Percentiles rank a stretch among this genome's conserved stretches.
Evolutionary conservation across 768 basidiomycete genomes (phyloP).

Genomic region (Lactarius sp.): DNA sequence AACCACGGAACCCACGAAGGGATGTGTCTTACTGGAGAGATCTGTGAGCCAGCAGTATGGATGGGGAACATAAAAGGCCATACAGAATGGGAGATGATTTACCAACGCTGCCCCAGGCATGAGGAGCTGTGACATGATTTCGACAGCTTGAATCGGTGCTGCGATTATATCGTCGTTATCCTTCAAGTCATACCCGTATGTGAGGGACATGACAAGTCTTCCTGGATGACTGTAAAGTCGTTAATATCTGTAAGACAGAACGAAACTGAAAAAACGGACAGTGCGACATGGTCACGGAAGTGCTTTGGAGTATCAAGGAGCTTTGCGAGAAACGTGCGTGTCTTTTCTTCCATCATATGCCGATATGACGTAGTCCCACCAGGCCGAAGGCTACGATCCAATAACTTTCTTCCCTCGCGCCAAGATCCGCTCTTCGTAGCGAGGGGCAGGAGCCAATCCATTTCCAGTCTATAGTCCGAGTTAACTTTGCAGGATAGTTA

Average conservation of each 20-base stretch:
- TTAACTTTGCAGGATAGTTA: no score
- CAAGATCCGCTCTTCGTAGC: not conserved
- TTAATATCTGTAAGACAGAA: not conserved
- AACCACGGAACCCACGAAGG: slow-evolving; percentile 17
- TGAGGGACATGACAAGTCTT: slow-evolving; percentile 2
- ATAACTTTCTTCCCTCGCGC: not conserved
- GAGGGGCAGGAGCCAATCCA: not conserved
- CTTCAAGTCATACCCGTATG: slow-evolving; percentile 9
- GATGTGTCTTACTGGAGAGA: slow-evolving; percentile 2
- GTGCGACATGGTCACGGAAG: not conserved
- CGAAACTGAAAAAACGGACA: not conserved
- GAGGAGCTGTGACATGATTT: not conserved
- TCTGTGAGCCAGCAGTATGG: not conserved
- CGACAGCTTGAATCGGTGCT: not conserved
- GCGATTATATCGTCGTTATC: not conserved
- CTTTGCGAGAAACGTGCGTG: not conserved
- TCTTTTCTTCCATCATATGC: slow-evolving; percentile 6
- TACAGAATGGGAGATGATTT: slow-evolving; percentile 18
- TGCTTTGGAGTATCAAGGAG: not conserved
- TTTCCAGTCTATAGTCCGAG: not conserved
- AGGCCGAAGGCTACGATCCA: slow-evolving; percentile 7
- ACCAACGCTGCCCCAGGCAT: slow-evolving; percentile 3
- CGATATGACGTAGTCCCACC: not conserved
- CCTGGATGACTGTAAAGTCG: not conserved
- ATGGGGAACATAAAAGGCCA: not conserved